Evolutionary conservation across 2,329 filamentous ascomycete species (phyloP).

Genomic region (Ophiocordyceps camponoti-floridani): DNA sequence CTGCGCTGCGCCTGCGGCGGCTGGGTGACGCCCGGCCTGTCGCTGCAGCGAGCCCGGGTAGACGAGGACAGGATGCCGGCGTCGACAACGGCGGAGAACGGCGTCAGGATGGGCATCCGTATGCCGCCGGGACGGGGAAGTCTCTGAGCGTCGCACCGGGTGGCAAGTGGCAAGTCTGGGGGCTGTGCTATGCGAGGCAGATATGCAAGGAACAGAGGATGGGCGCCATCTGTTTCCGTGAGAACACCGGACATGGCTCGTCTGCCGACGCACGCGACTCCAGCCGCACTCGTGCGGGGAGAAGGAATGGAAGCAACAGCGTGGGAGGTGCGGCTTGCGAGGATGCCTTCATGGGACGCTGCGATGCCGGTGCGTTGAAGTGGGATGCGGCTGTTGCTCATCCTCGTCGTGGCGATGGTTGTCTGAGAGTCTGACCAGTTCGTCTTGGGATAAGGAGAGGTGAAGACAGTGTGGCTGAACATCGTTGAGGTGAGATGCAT

Average conservation of each 20-base stretch:
- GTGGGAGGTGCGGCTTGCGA: too few relatives aligned
- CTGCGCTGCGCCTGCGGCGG: constrained; percentile 79
- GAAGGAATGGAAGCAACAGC: too few relatives aligned
- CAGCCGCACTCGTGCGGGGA: background rate
- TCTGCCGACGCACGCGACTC: background rate
- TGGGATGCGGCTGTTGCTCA: too few relatives aligned
- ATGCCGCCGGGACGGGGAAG: constrained; percentile 27
- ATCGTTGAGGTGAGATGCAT: background rate
- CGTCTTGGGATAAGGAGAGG: too few relatives aligned
- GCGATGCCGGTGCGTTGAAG: too few relatives aligned
- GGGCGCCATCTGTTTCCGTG: background rate
- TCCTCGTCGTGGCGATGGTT: too few relatives aligned
- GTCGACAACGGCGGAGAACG: constrained; percentile 5
- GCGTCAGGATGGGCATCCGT: constrained; percentile 27
- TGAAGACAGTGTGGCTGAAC: background rate
- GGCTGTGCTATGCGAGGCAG: background rate
- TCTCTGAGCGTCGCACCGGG: background rate
- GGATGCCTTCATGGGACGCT: too few relatives aligned
- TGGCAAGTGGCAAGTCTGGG: background rate
- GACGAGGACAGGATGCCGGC: constrained; percentile 40
- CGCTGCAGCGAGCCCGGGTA: constrained; percentile 62
- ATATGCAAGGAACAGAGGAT: background rate
- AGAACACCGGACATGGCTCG: background rate
- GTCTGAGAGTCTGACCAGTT: too few relatives aligned
- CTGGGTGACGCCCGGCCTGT: constrained; percentile 86